Evolutionary conservation across 1,139 yeast species (phyloP), one percentile per base, ranked within the genome.

Genomic region (Sugiyamaella neomexicana): DNA sequence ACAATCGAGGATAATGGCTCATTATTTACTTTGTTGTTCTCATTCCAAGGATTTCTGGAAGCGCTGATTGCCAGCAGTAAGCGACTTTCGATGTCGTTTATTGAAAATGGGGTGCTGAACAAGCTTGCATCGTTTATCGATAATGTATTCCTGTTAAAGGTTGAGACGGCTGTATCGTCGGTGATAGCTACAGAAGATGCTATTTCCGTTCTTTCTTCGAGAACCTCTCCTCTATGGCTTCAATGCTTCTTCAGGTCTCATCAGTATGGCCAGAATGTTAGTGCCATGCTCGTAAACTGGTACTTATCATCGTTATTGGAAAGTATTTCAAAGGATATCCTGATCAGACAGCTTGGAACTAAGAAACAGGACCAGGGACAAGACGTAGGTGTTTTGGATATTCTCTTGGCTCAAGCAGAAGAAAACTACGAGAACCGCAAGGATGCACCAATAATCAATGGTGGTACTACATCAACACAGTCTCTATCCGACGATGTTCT

Each of bases 11-110:
- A 7, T 2, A 29, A 7, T 29, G 34, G 34, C 34, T 9, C 55
- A 38, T 72, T 68, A 23, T 63, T 70, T 42, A 65, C 72, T 1
- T 58, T 64, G 42, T 57, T 70, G 73, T 68, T 73, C 73, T 68
- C 75, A 0, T 51, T 72, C 36, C 71, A 67, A 45, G 76, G 76
- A 15, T 72, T 71, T 42, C 50, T 73, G 47, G 66, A 67, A 42
- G 75, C 74, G 2, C 54, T 70, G 12, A 40, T 48, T 13, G 49
- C 38, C 5, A 46, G 52, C 42, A 56, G 56, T 38, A 27, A 32
- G 13, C 37, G 40, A 12, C 50, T 51, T 13, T 55, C 58, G 34
- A 44, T 53, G 44, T n/a, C 49, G 12, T 51, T 50, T 15, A 43
- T 63, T 46, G 43, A 44, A 31, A 56, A 53, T 23, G 50, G 40